phyloP scores from a whole-genome alignment of 164 flowering plant species.

The Kalanchoe fedtschenkoi region DNA sequence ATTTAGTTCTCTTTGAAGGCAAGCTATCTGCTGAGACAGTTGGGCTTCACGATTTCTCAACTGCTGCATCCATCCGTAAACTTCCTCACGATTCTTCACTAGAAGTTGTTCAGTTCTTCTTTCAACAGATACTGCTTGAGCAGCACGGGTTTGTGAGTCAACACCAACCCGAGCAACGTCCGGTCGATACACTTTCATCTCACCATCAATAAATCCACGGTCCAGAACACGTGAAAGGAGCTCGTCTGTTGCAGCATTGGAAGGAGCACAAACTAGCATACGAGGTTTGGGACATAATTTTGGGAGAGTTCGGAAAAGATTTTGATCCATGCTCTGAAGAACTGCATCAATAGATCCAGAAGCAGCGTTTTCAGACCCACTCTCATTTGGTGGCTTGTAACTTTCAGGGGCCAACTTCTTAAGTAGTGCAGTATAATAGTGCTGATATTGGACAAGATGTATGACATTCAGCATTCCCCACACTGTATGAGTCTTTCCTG shows the following conservation, averaged over 20 bases:
- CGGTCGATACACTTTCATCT: slow-evolving; percentile 73
- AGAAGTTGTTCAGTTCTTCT: too few species aligned
- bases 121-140: too few species aligned
- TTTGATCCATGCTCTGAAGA: slow-evolving; percentile 29
- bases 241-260: slow-evolving; percentile 99
- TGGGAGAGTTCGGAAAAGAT: slow-evolving; percentile 2
- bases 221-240: slow-evolving; percentile 70
- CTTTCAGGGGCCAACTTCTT: slow-evolving; percentile 38
- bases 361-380: slow-evolving; percentile 25
- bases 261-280: slow-evolving; percentile 93
- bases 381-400: slow-evolving; percentile 41
- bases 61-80: too few species aligned
- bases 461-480: slow-evolving; percentile 80
- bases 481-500: slow-evolving; percentile 93
- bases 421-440: slow-evolving; percentile 2
- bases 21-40: too few species aligned
- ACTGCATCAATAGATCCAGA: slow-evolving; percentile 15
- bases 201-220: slow-evolving; percentile 66
- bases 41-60: too few species aligned
- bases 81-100: too few species aligned
- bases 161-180: slow-evolving; percentile 92
- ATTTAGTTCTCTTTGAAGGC: too few species aligned
- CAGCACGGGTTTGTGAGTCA: slow-evolving; percentile 77
- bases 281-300: slow-evolving; percentile 15
- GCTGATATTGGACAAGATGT: slow-evolving; percentile 3